These are phyloP conservation scores for Sclerospora graminicola DNA, from an alignment of 352 stramenopile genomes.

Conservation along the genomic window DNA sequence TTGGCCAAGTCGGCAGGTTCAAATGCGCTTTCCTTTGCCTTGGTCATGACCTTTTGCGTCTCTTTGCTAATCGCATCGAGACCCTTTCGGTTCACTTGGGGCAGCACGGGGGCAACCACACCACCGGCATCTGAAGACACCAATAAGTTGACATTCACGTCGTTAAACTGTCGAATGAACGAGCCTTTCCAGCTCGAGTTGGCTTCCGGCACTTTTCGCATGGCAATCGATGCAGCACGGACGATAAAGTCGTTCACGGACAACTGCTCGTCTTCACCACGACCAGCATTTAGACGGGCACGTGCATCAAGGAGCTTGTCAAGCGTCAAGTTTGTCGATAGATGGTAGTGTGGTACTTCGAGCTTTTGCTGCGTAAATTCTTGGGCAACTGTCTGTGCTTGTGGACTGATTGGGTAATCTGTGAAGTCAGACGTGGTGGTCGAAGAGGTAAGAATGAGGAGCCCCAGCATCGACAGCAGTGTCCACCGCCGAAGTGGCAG, in stretches of 20 bases:
- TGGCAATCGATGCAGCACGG: conserved; percentile 90
- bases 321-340: conserved; percentile 90
- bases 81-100: conserved; percentile 51
- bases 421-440: conserved; percentile 71
- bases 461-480: conserved; percentile 16
- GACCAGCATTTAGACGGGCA: conserved; percentile 88
- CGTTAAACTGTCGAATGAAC: conserved; percentile 93
- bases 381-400: conserved; percentile 69
- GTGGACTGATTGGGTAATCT: conserved; percentile 87
- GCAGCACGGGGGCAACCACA: conserved; percentile 96
- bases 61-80: conserved; percentile 51
- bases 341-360: conserved; percentile 95
- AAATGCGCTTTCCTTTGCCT: conserved; percentile 29
- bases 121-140: conserved; percentile 52
- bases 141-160: conserved; percentile 91
- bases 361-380: conserved; percentile 90
- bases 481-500: conserved; percentile 19
- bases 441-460: conserved; percentile 16
- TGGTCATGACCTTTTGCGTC: conserved; percentile 31
- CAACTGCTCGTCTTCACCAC: conserved; percentile 86
- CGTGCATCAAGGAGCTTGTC: conserved; percentile 87
- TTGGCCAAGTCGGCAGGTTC: conserved; percentile 45
- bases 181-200: conserved; percentile 82
- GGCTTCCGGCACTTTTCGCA: conserved; percentile 93
- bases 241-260: conserved; percentile 99